These are phyloP conservation scores for Neohortaea acidophila DNA, from an alignment of 495 filamentous ascomycete species.

Conservation along the genomic window DNA sequence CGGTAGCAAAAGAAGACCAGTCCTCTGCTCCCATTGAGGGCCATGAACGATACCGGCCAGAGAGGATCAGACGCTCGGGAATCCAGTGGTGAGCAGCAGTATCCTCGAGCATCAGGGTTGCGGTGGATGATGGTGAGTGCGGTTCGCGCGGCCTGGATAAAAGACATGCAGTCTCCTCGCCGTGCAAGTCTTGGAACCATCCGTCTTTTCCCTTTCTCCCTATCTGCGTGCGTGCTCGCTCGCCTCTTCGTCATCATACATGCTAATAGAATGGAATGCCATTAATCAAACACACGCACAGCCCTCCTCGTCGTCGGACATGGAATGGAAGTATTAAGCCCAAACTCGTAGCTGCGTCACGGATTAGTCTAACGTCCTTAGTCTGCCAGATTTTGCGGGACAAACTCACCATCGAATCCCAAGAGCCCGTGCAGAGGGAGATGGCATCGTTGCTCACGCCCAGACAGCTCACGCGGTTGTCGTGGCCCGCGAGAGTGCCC, in stretches of 20 bases:
- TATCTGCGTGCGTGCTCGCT: too few relatives aligned
- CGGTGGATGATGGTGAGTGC: too few relatives aligned
- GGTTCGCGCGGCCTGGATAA: too few relatives aligned
- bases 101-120: too few relatives aligned
- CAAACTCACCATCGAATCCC: slow-evolving; percentile 86
- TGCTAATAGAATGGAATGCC: slow-evolving; percentile 73
- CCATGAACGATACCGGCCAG: too few relatives aligned
- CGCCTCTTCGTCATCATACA: slow-evolving; percentile 86
- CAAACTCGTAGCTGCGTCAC: slow-evolving; percentile 30
- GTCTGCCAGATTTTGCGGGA: not conserved
- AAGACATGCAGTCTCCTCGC: too few relatives aligned
- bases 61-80: too few relatives aligned
- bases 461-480: slow-evolving; percentile 95
- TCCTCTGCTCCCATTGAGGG: too few relatives aligned
- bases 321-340: slow-evolving; percentile 12
- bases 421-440: slow-evolving; percentile 97
- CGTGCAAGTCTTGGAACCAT: too few relatives aligned
- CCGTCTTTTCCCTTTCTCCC: too few relatives aligned
- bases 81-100: too few relatives aligned
- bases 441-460: slow-evolving; percentile 98
- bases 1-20: too few relatives aligned
- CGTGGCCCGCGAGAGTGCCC: slow-evolving; percentile 87
- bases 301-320: not conserved
- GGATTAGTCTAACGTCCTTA: slow-evolving; percentile 1
- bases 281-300: slow-evolving; percentile 34